Evolutionary conservation across 805 yeast species (phyloP).

Genomic region (Yarrowia sp.): DNA sequence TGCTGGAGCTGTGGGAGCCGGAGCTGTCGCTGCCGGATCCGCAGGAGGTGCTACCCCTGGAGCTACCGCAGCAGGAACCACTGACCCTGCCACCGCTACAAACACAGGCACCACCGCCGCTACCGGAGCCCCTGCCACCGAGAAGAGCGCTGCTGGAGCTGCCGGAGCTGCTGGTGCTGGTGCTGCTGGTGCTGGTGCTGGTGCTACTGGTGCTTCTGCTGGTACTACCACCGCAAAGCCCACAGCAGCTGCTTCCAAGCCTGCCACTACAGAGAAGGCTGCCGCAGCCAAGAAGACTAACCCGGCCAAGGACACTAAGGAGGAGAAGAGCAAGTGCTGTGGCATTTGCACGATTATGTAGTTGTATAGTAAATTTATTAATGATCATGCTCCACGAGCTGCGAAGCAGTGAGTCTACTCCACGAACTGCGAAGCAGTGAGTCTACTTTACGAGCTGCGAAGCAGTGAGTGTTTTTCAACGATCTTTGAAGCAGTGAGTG

Average conservation of each 20-base stretch:
- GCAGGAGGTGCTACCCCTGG: background rate
- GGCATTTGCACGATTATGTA: constrained; percentile 37
- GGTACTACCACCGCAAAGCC: background rate
- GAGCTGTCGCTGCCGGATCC: background rate
- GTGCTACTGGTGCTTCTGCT: background rate
- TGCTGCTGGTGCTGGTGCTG: constrained; percentile 2
- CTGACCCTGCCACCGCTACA: background rate
- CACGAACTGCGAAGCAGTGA: too few species aligned
- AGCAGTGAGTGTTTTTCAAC: too few species aligned
- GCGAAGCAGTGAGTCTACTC: background rate
- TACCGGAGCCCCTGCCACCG: background rate
- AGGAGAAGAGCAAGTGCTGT: constrained; percentile 41
- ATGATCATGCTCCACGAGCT: background rate
- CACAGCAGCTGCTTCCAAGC: background rate
- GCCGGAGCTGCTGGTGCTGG: background rate
- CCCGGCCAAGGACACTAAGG: constrained; percentile 40
- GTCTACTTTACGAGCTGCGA: too few species aligned
- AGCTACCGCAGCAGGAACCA: background rate
- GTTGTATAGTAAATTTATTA: background rate
- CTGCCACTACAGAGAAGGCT: constrained; percentile 6
- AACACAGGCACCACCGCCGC: constrained; percentile 4
- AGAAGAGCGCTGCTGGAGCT: background rate
- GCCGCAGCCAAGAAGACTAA: constrained; percentile 7
- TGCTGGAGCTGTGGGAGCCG: constrained; percentile 14
- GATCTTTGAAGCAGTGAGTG: too few species aligned